Conservation (phyloP, 164 flowering plant species). For the Houttuynia cordata region DNA sequence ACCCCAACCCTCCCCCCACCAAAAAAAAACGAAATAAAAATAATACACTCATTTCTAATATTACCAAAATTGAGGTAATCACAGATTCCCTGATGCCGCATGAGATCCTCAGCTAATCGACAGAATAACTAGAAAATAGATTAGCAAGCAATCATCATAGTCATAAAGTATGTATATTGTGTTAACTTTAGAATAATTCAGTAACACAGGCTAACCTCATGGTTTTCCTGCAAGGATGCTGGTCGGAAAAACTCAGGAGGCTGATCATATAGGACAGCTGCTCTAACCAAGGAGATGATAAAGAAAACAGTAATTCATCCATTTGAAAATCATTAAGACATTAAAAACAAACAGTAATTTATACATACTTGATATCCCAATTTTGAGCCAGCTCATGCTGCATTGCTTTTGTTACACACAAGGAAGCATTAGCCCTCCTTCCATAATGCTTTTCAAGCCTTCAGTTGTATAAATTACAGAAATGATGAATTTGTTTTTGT, state of each 20-base stretch:
- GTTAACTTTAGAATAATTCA: not conserved
- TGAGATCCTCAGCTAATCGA: constrained; percentile 42
- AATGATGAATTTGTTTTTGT: not conserved
- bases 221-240: constrained; percentile 68
- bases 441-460: constrained; percentile 88
- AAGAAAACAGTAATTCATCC: not conserved
- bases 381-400: constrained; percentile 90
- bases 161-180: not conserved
- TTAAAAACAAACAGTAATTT: constrained; percentile 38
- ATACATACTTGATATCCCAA: constrained; percentile 89
- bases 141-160: not conserved
- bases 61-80: constrained; percentile 72
- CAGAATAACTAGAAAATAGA: constrained; percentile 51
- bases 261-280: constrained; percentile 87
- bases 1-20: too few species aligned
- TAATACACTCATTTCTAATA: not conserved
- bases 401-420: constrained; percentile 95
- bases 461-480: not conserved
- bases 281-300: constrained; percentile 27
- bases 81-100: constrained; percentile 25
- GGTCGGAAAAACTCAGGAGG: constrained; percentile 92
- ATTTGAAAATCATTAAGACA: not conserved
- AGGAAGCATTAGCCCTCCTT: constrained; percentile 70
- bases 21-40: not conserved
- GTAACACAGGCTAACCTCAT: constrained; percentile 37